A percentile compares a stretch with the other conserved stretches of the same genome.
phyloP scores from a whole-genome alignment of 2,329 filamentous ascomycete genomes.

The Chaetoscypha palmicola region DNA sequence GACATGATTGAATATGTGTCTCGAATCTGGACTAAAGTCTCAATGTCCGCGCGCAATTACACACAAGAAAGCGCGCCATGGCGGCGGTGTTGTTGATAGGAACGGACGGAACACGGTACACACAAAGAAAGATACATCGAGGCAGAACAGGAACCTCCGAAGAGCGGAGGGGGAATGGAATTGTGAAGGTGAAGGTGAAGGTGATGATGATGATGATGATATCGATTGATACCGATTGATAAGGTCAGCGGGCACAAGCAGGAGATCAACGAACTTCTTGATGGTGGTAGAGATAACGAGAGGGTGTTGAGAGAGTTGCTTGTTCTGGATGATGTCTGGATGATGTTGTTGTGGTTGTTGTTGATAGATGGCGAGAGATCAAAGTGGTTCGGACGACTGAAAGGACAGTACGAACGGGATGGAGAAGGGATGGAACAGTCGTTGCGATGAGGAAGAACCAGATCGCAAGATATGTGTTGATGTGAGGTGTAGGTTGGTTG shows the following conservation, averaged over 20 bases:
- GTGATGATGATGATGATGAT: constrained; percentile 5
- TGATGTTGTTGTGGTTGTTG: constrained; percentile 1
- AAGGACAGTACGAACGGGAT: constrained; percentile 28
- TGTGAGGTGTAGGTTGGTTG: too few relatives aligned
- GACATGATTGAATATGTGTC: constrained; percentile 56
- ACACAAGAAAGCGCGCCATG: constrained; percentile 30
- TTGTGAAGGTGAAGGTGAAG: constrained; percentile 24
- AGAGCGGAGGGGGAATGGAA: constrained; percentile 27
- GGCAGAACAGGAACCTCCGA: constrained; percentile 30
- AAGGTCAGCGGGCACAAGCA: neutral
- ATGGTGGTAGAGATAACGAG: neutral
- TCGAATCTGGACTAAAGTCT: constrained; percentile 32
- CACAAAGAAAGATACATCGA: constrained; percentile 33
- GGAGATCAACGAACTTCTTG: neutral
- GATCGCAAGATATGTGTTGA: too few relatives aligned
- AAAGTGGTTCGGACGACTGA: constrained; percentile 13
- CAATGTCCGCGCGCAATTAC: constrained; percentile 32
- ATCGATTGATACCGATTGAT: neutral
- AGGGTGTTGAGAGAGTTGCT: too few relatives aligned
- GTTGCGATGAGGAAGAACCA: too few relatives aligned
- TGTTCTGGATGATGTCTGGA: too few relatives aligned
- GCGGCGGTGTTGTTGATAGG: constrained; percentile 26
- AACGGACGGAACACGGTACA: constrained; percentile 28
- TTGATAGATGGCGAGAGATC: constrained; percentile 16
- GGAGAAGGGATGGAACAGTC: too few relatives aligned